These are phyloP conservation scores for Cornus kousa DNA, from an alignment of 148 eudicot genomes.

Conservation along the genomic window DNA sequence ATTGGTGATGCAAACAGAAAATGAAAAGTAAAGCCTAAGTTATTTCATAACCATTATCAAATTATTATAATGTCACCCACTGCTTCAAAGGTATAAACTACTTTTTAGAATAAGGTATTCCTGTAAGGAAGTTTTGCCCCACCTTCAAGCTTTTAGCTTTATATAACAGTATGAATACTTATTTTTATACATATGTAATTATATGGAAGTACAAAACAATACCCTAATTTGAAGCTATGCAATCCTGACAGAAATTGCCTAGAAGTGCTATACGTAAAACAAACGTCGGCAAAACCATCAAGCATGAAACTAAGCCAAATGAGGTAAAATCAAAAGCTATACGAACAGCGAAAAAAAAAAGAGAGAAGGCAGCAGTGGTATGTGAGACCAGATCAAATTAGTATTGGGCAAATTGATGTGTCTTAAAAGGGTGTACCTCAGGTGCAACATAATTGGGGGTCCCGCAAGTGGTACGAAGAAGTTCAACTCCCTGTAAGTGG, in stretches of 20 bases:
- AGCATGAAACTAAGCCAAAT: not conserved
- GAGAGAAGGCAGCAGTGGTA: not conserved
- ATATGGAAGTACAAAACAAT: not conserved
- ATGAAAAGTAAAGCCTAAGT: not conserved
- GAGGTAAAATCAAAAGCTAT: not conserved
- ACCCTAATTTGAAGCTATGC: not conserved
- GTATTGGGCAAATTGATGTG: not conserved
- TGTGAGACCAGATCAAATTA: not conserved
- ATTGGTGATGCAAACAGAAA: not conserved
- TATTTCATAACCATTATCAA: not conserved
- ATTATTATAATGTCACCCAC: not conserved
- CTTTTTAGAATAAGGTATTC: not conserved
- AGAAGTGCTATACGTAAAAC: not conserved
- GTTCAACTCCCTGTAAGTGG: constrained; percentile 74
- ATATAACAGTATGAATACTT: not conserved
- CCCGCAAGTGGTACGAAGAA: constrained; percentile 96
- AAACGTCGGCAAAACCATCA: not conserved
- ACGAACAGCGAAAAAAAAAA: not conserved
- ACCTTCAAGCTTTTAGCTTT: not conserved
- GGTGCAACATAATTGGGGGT: constrained; percentile 99
- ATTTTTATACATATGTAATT: not conserved
- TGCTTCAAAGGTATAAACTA: not conserved
- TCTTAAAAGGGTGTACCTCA: constrained; percentile 51
- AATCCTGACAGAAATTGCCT: not conserved
- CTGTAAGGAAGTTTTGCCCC: not conserved